A percentile compares a stretch with the other conserved stretches of the same genome.
Conservation (phyloP, 306 rosid species). For the Trifolium subterraneum region DNA sequence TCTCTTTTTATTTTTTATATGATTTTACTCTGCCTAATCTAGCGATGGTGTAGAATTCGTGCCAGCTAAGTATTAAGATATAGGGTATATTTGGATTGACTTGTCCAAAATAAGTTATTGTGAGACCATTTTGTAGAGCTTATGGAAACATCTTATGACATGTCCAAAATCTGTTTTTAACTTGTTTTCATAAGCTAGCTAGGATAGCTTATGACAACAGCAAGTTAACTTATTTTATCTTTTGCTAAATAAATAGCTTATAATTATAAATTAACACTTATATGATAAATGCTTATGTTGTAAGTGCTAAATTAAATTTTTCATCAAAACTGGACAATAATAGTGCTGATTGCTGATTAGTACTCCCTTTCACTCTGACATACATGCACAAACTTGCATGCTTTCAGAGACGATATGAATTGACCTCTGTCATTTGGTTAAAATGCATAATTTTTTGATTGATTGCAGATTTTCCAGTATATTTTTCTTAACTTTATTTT, state of each 20-base stretch:
- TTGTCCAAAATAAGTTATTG: background rate
- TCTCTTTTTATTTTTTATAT: background rate
- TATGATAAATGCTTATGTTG: too few relatives aligned
- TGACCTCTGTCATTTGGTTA: background rate
- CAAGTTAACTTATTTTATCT: background rate
- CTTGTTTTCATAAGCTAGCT: background rate
- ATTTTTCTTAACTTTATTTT: background rate
- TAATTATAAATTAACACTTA: background rate
- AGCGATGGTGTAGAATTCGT: constrained; percentile 26
- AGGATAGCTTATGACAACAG: background rate
- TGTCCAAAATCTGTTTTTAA: too few relatives aligned
- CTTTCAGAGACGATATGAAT: background rate
- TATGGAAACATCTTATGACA: background rate
- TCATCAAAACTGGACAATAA: background rate
- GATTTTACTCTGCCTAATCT: background rate
- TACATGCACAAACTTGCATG: background rate
- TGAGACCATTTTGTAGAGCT: background rate
- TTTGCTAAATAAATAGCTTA: background rate
- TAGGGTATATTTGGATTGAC: background rate
- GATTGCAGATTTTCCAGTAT: constrained; percentile 20
- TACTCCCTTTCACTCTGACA: background rate
- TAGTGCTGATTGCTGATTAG: constrained; percentile 1
- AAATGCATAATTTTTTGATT: constrained; percentile 13
- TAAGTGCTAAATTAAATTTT: background rate
- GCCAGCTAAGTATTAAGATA: constrained; percentile 1